phyloP scores from a whole-genome alignment of 257 asterid genomes.

The Solanum chilense region DNA sequence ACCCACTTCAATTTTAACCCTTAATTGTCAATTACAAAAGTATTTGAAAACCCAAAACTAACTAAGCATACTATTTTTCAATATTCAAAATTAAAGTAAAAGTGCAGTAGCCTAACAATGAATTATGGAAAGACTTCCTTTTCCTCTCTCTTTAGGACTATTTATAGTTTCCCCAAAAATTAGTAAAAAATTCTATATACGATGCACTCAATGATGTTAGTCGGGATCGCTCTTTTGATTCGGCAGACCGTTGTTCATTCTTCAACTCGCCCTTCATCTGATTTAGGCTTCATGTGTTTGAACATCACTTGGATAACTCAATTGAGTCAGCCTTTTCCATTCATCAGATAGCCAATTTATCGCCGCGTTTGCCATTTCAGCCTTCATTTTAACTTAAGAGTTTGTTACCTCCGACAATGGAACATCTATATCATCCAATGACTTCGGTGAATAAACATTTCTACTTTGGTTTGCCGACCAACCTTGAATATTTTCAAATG shows the following conservation, averaged over 20 bases:
- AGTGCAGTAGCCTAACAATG: not conserved
- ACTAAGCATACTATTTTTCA: not conserved
- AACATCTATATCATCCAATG: not conserved
- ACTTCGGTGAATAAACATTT: not conserved
- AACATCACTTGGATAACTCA: too few species aligned
- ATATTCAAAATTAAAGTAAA: not conserved
- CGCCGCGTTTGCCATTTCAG: not conserved
- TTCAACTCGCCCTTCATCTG: too few species aligned
- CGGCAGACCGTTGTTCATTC: too few species aligned
- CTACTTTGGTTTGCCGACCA: not conserved
- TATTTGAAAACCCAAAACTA: not conserved
- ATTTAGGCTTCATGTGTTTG: not conserved
- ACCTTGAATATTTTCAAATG: not conserved
- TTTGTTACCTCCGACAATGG: not conserved
- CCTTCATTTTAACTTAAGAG: not conserved
- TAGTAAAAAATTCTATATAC: not conserved
- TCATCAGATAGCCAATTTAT: too few species aligned
- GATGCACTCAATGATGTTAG: not conserved
- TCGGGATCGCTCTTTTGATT: too few species aligned
- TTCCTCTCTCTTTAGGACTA: not conserved
- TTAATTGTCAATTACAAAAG: not conserved
- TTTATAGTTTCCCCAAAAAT: not conserved
- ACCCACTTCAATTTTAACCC: not conserved
- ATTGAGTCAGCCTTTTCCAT: not conserved
- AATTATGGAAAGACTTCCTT: not conserved